phyloP scores from a whole-genome alignment of 2,329 filamentous ascomycete species.

The Colletotrichum godetiae region DNA sequence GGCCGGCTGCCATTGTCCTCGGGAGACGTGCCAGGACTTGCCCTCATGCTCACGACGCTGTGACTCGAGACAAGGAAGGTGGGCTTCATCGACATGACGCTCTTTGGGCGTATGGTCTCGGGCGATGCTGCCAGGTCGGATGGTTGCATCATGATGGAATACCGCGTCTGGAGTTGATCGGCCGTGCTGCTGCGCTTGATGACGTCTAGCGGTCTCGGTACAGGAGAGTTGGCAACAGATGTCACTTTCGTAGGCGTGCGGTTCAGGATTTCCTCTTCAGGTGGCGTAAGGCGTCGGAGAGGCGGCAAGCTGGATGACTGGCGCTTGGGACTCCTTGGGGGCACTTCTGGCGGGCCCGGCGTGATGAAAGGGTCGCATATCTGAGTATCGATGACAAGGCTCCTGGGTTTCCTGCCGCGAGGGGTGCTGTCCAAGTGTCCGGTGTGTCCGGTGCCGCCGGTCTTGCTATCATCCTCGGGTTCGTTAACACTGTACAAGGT shows the following conservation, averaged over 20 bases:
- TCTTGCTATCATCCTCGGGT: constrained; percentile 47
- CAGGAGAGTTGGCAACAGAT: constrained; percentile 23
- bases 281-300: neutral
- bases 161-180: neutral
- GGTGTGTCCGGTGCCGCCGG: neutral
- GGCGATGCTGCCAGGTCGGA: neutral
- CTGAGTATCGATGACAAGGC: constrained; percentile 22
- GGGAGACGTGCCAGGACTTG: constrained; percentile 30
- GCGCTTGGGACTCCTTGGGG: constrained; percentile 16
- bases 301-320: constrained; percentile 15
- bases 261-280: neutral
- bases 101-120: constrained; percentile 29
- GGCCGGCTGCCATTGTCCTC: constrained; percentile 22
- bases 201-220: constrained; percentile 13
- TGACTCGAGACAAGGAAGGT: constrained; percentile 29
- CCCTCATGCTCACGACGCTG: constrained; percentile 32
- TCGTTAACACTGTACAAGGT: constrained; percentile 68
- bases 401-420: constrained; percentile 14
- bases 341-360: neutral
- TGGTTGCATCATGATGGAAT: constrained; percentile 18
- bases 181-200: neutral
- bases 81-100: constrained; percentile 36
- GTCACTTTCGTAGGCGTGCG: neutral
- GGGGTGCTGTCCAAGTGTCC: neutral
- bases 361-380: constrained; percentile 35